phyloP scores from a whole-genome alignment of 805 yeast species.

The Wickerhamomyces bisporus region DNA sequence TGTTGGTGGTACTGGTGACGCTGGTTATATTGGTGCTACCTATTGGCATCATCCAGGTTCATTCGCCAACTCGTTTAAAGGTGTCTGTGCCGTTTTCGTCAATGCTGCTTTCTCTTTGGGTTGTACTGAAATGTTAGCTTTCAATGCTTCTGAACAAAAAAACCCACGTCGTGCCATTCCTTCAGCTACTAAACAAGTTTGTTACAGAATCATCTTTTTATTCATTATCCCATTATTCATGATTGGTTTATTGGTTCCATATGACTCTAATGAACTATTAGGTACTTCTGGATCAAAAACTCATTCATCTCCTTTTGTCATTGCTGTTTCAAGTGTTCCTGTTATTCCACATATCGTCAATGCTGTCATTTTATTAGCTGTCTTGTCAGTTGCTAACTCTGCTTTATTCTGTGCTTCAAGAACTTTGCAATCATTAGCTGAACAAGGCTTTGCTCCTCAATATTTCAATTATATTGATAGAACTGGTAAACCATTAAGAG shows the following conservation, averaged over 20 bases:
- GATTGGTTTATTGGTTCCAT: constrained; percentile 60
- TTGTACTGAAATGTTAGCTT: constrained; percentile 61
- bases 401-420: constrained; percentile 72
- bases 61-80: constrained; percentile 43
- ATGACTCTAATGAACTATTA: constrained; percentile 42
- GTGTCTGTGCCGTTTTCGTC: constrained; percentile 58
- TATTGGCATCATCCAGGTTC: constrained; percentile 59
- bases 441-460: constrained; percentile 64
- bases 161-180: constrained; percentile 58
- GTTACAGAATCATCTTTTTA: constrained; percentile 58
- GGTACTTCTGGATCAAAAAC: constrained; percentile 48
- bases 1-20: constrained; percentile 54
- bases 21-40: constrained; percentile 53
- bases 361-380: constrained; percentile 68
- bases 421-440: constrained; percentile 61
- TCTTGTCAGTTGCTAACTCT: constrained; percentile 72
- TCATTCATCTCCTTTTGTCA: constrained; percentile 68
- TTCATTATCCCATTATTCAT: constrained; percentile 49
- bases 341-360: constrained; percentile 71
- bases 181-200: constrained; percentile 58
- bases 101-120: constrained; percentile 61
- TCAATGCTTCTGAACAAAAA: constrained; percentile 62
- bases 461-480: constrained; percentile 48
- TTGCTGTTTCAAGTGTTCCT: constrained; percentile 56
- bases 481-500: constrained; percentile 54